These are phyloP conservation scores for Fraxinus angustifolia DNA, from an alignment of 305 asterid species.

Conservation along the genomic window DNA sequence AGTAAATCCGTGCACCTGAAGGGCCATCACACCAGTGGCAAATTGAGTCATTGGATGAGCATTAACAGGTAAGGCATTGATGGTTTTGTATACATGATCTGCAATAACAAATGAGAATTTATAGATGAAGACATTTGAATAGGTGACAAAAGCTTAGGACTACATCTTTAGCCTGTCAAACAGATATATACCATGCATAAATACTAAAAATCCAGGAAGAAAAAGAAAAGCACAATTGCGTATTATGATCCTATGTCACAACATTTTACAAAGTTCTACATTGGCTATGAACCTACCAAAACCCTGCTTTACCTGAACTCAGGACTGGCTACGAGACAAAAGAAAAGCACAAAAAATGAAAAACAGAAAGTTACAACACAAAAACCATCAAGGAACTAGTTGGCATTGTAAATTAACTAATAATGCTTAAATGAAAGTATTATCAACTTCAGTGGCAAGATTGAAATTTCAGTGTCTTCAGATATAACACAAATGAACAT, in stretches of 20 bases:
- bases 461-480: not conserved
- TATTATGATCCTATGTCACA: not conserved
- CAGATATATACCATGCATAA: not conserved
- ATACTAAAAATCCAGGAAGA: not conserved
- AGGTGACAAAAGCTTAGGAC: not conserved
- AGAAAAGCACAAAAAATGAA: not conserved
- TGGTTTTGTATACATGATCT: constrained; percentile 51
- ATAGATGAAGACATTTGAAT: constrained; percentile 5
- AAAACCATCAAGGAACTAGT: not conserved
- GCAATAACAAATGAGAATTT: constrained; percentile 20
- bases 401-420: not conserved
- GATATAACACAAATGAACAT: not conserved
- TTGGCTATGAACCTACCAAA: not conserved
- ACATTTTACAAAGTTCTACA: not conserved
- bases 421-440: not conserved
- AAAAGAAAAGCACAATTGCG: not conserved
- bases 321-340: not conserved
- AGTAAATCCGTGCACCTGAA: constrained; percentile 36
- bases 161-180: not conserved
- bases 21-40: constrained; percentile 60
- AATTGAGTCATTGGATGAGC: constrained; percentile 65
- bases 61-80: constrained; percentile 42
- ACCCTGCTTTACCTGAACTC: not conserved
- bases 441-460: not conserved
- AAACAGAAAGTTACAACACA: not conserved